Evolutionary conservation across 148 eudicot species (phyloP), one percentile per base, ranked within the genome.

Genomic region (Talinum fruticosum): DNA sequence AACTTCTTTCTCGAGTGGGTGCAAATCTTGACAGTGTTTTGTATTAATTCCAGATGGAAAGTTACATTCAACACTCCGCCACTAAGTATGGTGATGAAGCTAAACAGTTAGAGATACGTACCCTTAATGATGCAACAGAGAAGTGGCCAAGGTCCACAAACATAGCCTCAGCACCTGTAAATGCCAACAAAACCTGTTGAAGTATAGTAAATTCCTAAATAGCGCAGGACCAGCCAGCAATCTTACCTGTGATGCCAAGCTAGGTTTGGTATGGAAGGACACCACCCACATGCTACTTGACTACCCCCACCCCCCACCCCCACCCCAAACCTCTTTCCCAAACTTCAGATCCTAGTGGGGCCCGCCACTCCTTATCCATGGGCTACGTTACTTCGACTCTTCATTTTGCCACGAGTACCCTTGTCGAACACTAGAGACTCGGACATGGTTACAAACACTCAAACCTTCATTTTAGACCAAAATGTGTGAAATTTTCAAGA

Each of bases 161-260:
- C 86, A 87, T 87, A 79, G 88, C 86, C 76, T 84, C 88, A 29
- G 88, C 75, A 70, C 90, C 88, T 85, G 82, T 57, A 81, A 49
- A 75, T 61, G 69, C 61, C 69, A 70, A 72, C 49, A 74, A 79
- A 66, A 59, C 53, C 69, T 70, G 67, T 19, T 72, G 36, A 5
- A 75, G 2, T 74, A 12, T 32, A 6, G n/a, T n/a, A n/a, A n/a
- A n/a, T n/a, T 16, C 21, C 69, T 29, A 53, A 69, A 75, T 47
- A 72, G 35, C 21, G 34, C 0, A 14, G 41, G 30, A 66, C 10
- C 38, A 69, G 49, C 33, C 37, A 36, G 14, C 37, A 57, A 2
- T 66, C 72, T 72, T 45, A 87, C 86, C 88, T 54, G 86, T 82
- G 71, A 82, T 78, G 78, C 86, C 85, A 45, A 83, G 71, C 29